Base-by-base conservation (phyloP, 2,329 filamentous ascomycete species). In the Botryosphaeria dothidea region DNA sequence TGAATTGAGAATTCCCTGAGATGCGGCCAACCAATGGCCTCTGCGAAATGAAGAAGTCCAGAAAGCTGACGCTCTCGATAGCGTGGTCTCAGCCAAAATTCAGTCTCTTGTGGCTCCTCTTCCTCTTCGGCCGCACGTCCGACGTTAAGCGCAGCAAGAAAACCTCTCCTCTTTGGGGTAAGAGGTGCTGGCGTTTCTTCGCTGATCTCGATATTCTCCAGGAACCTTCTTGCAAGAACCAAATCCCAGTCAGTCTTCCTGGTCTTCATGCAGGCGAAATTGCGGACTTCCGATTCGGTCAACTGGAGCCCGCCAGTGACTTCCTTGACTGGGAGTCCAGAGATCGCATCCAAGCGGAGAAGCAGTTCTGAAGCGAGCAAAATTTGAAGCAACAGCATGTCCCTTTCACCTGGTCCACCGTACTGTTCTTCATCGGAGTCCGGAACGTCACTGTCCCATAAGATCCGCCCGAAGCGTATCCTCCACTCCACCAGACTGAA, bases 401-500 rank as follows among this genome's bases (percentile, higher is more conserved):
- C 84, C 54, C 83, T 78, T 66, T 85, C 82, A 34, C 71, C 73
- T 68, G 74, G 77, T 13, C 75, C 73, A 25, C 13, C 31, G 31
- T 45, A 60, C 29, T 54, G 57, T 66, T 64, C 67, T 4, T 65
- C 62, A 2, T 41, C 60, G 3, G 52, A 19, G 11, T 66, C 64
- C 15, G 56, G 41, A 6, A 68, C 36, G 17, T 75, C 71, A 8
- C 68, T 72, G 17, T 84, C 88, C 89, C 90, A 92, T 2, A 92
- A 77, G 46, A 92, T 83, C 75, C 92, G 90, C 6, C 90, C 90
- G 1, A 92, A 80, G 13, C 89, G 83, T 65, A 92, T 89, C 41
- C 90, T 84, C 89, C 89, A 92, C 72, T 92, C 90, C 6, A 92
- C 87, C 34, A 88, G 83, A 21, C 88, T 90, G 68, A 92, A 90